phyloP scores from a whole-genome alignment of 2,329 filamentous ascomycete genomes.

The Xylariomycetidae sp. region DNA sequence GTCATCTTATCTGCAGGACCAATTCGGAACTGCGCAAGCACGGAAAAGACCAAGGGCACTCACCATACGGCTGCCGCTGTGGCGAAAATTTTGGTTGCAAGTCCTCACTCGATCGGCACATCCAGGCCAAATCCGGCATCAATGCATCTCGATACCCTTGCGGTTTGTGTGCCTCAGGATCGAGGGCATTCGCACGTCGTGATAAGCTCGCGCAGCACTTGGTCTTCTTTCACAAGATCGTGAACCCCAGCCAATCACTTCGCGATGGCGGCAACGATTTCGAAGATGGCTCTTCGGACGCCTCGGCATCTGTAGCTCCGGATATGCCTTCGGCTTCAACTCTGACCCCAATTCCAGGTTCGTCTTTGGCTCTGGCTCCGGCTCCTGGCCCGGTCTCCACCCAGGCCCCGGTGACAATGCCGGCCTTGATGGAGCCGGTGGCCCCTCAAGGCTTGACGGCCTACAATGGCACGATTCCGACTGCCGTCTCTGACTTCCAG shows the following conservation, averaged over 20 bases:
- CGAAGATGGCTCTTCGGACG: not conserved
- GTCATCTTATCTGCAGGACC: not conserved
- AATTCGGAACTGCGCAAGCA: not conserved
- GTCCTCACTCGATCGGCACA: not conserved
- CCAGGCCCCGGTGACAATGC: too few species aligned
- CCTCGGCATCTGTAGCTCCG: not conserved
- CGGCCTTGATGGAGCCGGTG: not conserved
- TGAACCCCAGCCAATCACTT: not conserved
- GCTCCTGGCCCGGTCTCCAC: not conserved
- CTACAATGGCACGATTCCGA: not conserved
- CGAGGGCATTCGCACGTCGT: not conserved
- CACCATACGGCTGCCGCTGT: not conserved
- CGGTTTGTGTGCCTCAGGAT: not conserved
- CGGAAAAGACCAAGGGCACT: not conserved
- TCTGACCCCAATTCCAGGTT: not conserved
- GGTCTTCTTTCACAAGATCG: not conserved
- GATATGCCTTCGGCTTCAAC: not conserved
- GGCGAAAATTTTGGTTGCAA: not conserved
- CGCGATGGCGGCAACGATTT: not conserved
- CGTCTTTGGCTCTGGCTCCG: not conserved
- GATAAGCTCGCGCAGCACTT: not conserved
- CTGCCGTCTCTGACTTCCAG: not conserved
- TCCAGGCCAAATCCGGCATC: not conserved
- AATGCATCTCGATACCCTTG: not conserved
- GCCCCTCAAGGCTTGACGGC: not conserved